Percentiles rank a stretch among this genome's conserved stretches.
These are phyloP conservation scores for Pisolithus sp. DNA, from an alignment of 768 basidiomycete genomes.

Conservation along the genomic window DNA sequence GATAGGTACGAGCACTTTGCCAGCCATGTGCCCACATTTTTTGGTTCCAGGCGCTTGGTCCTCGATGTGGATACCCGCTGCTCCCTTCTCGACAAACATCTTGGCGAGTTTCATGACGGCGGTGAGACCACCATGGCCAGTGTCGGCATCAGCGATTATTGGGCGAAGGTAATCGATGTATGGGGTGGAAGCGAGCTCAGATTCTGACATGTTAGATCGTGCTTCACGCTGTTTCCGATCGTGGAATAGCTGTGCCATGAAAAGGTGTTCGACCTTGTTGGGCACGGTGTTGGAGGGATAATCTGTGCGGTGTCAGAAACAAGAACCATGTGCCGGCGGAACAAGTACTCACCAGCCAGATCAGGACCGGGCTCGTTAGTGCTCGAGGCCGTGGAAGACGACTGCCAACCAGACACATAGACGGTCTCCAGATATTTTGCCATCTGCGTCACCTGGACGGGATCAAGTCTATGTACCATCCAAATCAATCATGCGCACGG, in stretches of 20 bases:
- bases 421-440: conserved; percentile 97
- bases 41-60: conserved; percentile 98
- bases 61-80: conserved; percentile 96
- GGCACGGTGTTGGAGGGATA: conserved; percentile 99
- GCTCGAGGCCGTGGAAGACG: conserved; percentile 87
- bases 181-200: conserved; percentile 65
- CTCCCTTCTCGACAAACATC: conserved; percentile 98
- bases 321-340: neutral
- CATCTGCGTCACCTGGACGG: conserved; percentile 98
- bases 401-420: conserved; percentile 97
- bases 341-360: conserved; percentile 67
- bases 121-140: conserved; percentile 96
- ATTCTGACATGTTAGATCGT: conserved; percentile 62
- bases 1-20: conserved; percentile 95
- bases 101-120: conserved; percentile 98
- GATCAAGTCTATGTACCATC: conserved; percentile 71
- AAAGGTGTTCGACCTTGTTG: conserved; percentile 97
- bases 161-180: conserved; percentile 88
- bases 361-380: conserved; percentile 97
- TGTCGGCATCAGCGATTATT: conserved; percentile 94
- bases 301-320: conserved; percentile 40
- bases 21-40: conserved; percentile 93
- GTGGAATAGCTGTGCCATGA: conserved; percentile 98
- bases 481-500: neutral
- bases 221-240: conserved; percentile 92